Percentiles rank a stretch among this genome's conserved stretches.
phyloP scores from a whole-genome alignment of 148 eudicot genomes.

The Vaccinium vitisidaea region DNA sequence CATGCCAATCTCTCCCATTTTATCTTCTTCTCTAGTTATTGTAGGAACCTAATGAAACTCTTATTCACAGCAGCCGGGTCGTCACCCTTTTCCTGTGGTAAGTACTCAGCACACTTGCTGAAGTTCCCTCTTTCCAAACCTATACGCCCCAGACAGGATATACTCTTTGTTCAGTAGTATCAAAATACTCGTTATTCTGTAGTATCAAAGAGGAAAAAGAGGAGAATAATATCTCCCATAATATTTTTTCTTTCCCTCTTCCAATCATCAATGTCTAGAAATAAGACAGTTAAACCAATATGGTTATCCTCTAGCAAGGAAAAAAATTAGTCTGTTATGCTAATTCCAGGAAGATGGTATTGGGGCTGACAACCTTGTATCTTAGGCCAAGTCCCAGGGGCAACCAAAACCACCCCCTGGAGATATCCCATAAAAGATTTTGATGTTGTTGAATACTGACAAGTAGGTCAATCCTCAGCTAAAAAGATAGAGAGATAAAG shows the following conservation, averaged over 20 bases:
- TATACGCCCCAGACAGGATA: not conserved
- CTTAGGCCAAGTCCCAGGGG: not conserved
- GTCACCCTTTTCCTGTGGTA: not conserved
- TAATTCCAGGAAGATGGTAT: not conserved
- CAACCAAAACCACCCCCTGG: not conserved
- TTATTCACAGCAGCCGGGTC: not conserved
- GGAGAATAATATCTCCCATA: not conserved
- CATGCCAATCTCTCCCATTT: not conserved
- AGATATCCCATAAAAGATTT: not conserved
- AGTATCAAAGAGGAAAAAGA: not conserved
- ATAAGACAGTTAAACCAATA: not conserved
- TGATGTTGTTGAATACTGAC: not conserved
- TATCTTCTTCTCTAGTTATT: not conserved
- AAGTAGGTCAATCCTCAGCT: not conserved
- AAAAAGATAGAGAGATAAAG: not conserved
- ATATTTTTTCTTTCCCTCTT: not conserved
- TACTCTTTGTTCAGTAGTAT: not conserved
- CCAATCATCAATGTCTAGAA: not conserved
- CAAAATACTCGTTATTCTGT: not conserved
- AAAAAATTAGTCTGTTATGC: not conserved
- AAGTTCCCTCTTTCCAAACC: slow-evolving; percentile 2
- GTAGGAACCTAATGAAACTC: not conserved
- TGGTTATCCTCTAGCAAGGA: not conserved
- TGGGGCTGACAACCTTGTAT: not conserved
- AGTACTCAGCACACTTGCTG: not conserved